Conservation (phyloP, 352 stramenopile species). For the Pythium chondricola region DNA sequence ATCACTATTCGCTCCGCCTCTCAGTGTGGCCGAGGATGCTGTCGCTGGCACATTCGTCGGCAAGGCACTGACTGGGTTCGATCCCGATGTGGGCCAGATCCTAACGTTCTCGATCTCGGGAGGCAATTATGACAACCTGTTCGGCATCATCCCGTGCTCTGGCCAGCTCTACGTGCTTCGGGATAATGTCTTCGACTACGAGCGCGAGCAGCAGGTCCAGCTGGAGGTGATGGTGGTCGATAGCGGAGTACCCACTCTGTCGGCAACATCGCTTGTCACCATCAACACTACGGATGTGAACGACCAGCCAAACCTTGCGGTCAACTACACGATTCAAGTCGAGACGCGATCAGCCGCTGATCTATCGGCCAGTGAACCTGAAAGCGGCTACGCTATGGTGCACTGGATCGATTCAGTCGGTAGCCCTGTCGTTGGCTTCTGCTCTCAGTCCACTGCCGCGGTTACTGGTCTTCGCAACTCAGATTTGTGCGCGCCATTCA, state of each 20-base stretch:
- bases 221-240: slow-evolving; percentile 33
- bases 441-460: neutral
- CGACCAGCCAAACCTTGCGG: slow-evolving; percentile 26
- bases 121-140: slow-evolving; percentile 24
- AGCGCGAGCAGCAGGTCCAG: slow-evolving; percentile 13
- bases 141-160: slow-evolving; percentile 40
- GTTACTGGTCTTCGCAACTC: slow-evolving; percentile 7
- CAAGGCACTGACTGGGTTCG: slow-evolving; percentile 15
- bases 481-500: neutral
- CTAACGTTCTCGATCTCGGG: slow-evolving; percentile 20
- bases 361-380: neutral
- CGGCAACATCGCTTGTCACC: slow-evolving; percentile 16
- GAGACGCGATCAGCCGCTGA: slow-evolving; percentile 6
- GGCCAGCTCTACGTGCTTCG: slow-evolving; percentile 42
- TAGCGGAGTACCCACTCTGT: slow-evolving; percentile 30
- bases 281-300: slow-evolving; percentile 36
- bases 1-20: neutral
- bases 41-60: slow-evolving; percentile 15
- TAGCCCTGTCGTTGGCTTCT: slow-evolving; percentile 2
- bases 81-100: slow-evolving; percentile 25
- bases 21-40: slow-evolving; percentile 13
- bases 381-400: neutral
- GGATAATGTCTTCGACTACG: slow-evolving; percentile 33
- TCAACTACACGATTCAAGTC: slow-evolving; percentile 18
- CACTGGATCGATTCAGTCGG: slow-evolving; percentile 3